phyloP scores from a whole-genome alignment of 371 early-diverging fungal species.

The Furculomyces boomerangus region DNA sequence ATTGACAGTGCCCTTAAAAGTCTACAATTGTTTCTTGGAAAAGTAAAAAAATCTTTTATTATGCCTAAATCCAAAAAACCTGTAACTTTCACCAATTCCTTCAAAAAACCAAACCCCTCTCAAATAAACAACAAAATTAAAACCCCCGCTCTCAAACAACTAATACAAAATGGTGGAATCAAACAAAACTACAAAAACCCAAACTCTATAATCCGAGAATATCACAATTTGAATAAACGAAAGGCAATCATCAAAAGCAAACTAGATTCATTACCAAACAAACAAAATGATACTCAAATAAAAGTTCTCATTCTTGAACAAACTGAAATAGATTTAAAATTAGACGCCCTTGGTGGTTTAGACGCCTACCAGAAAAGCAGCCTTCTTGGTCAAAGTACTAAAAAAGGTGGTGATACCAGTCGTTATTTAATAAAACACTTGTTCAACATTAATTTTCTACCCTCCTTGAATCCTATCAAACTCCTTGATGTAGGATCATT shows the following conservation, averaged over 20 bases:
- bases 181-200: background rate
- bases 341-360: conserved; percentile 68
- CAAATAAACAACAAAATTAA: no score
- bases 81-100: no score
- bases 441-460: background rate
- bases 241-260: background rate
- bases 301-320: background rate
- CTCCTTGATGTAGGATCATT: conserved; percentile 83
- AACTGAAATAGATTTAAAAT: conserved; percentile 15
- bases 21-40: no score
- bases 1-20: no score
- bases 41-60: no score
- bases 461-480: conserved; percentile 10
- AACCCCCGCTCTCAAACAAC: background rate
- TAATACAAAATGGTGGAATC: background rate
- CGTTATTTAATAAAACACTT: conserved; percentile 47
- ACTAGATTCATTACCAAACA: background rate
- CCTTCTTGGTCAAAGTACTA: conserved; percentile 60
- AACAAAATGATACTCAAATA: background rate
- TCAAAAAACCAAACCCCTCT: no score
- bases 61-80: no score
- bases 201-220: background rate
- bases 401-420: conserved; percentile 64
- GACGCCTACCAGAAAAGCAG: conserved; percentile 76
- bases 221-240: conserved; percentile 1